Conservation (phyloP, 2,329 filamentous ascomycete genomes). For the Phialophora expanda region DNA sequence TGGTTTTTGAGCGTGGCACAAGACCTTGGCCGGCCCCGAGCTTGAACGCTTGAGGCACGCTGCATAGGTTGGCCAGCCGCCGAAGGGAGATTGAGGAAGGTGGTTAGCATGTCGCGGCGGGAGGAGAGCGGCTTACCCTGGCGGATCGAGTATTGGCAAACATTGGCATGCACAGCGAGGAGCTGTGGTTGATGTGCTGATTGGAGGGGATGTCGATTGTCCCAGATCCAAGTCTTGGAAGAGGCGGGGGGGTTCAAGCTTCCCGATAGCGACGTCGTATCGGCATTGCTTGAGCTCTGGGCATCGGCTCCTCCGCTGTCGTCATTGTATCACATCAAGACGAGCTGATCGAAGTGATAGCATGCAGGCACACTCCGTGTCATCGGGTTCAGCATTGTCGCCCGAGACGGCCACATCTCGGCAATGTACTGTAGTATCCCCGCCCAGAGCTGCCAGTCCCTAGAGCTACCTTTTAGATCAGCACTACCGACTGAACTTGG, state of each 20-base stretch:
- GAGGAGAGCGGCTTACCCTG: neutral
- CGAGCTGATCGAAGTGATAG: no score
- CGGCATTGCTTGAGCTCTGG: neutral
- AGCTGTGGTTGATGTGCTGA: neutral
- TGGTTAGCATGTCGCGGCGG: neutral
- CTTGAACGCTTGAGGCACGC: constrained; percentile 7
- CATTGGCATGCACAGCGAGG: neutral
- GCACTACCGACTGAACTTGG: no score
- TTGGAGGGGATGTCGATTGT: neutral
- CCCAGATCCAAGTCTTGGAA: neutral
- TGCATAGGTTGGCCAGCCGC: neutral
- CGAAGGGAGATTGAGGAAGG: constrained; percentile 4
- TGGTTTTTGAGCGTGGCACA: neutral
- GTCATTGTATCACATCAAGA: neutral
- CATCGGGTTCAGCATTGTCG: neutral
- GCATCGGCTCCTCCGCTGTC: neutral
- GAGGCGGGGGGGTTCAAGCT: constrained; percentile 9
- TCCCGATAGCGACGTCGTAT: constrained; percentile 10
- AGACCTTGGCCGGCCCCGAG: constrained; percentile 1
- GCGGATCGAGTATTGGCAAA: constrained; percentile 6
- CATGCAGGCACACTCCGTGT: neutral
- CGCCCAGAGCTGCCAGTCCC: neutral
- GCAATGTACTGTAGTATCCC: neutral
- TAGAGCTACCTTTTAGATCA: neutral
- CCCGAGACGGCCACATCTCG: neutral